Evolutionary conservation across 805 yeast species (phyloP), one percentile per base, ranked within the genome.

Genomic region (Ogataea paraovalis): DNA sequence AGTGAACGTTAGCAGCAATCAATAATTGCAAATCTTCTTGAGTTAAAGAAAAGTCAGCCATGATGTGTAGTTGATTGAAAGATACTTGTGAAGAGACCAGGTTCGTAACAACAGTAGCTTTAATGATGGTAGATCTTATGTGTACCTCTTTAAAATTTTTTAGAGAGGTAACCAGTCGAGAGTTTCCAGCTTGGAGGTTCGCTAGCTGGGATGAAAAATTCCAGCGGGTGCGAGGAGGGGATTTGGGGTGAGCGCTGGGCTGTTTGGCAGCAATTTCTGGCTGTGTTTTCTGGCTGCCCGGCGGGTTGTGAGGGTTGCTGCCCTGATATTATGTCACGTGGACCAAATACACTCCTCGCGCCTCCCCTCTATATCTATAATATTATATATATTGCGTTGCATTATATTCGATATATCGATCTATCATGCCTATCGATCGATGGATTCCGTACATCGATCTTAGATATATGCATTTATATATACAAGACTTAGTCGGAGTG

Each of bases 1-100:
- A 86, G 83, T 94, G 99, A 70, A 85, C 88, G 89, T 92, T 92
- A 75, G 99, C 99, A 75, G 99, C 98, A 80, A 94, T 85, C 78
- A 94, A 83, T 75, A 92, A 87, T 83, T 94, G 94, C 80, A 96
- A 96, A 79, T 91, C 97, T 80, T 89, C 97, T 76, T 90, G 89
- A 75, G 97, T 89, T 56, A 65, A 60, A 42, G 68, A 64, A 56
- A 65, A 65, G 59, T 65, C 69, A 61, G 68, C 69, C 70, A 66
- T 66, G 53, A 50, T 58, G 51, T 51, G 45, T 42, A 38, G 39
- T 40, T 46, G 39, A 33, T 47, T 27, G 40, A 33, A 6, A 34
- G 21, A 34, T 34, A 34, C 38, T 34, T 19, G 16, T 30, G 16
- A 30, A 30, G 16, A 30, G 16, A 14, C n/a, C 34, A 7, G n/a